Evolutionary conservation across 108 stramenopile species (phyloP).

Genomic region (Schizochytrium sp.): DNA sequence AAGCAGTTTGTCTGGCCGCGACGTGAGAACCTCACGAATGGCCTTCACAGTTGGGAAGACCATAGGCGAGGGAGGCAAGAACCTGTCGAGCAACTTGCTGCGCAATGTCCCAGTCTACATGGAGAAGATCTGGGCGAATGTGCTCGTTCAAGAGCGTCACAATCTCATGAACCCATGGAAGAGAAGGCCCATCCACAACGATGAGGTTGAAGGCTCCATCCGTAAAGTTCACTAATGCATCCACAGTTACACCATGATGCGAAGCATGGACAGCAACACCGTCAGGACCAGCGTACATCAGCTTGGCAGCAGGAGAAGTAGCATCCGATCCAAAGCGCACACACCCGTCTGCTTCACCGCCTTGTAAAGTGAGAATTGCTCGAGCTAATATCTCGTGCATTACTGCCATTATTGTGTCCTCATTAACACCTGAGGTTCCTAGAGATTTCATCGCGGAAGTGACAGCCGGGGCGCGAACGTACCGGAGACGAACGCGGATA

Average conservation of each 20-base stretch:
- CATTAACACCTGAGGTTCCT: neutral
- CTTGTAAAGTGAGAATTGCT: slow-evolving; percentile 8
- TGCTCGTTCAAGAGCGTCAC: slow-evolving; percentile 21
- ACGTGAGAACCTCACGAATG: slow-evolving; percentile 15
- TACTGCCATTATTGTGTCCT: neutral
- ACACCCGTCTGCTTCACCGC: neutral
- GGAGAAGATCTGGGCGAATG: neutral
- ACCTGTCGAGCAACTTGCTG: slow-evolving; percentile 58
- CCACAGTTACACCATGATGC: slow-evolving; percentile 1
- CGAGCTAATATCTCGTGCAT: slow-evolving; percentile 34
- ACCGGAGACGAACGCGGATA: neutral
- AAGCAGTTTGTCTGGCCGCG: slow-evolving; percentile 40
- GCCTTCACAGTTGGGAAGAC: neutral
- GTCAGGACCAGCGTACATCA: slow-evolving; percentile 20
- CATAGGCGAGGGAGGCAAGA: slow-evolving; percentile 41
- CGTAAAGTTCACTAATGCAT: neutral
- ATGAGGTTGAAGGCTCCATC: slow-evolving; percentile 11
- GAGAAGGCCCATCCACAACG: neutral
- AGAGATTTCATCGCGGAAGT: neutral
- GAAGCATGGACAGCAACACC: slow-evolving; percentile 28
- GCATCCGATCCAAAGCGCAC: slow-evolving; percentile 15
- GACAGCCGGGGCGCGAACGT: neutral
- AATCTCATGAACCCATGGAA: slow-evolving; percentile 54
- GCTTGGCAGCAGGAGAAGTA: neutral
- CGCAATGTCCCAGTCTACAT: slow-evolving; percentile 37